These are phyloP conservation scores for Pseudogymnoascus sp. DNA, from an alignment of 2,329 filamentous ascomycete genomes.

Conservation along the genomic window DNA sequence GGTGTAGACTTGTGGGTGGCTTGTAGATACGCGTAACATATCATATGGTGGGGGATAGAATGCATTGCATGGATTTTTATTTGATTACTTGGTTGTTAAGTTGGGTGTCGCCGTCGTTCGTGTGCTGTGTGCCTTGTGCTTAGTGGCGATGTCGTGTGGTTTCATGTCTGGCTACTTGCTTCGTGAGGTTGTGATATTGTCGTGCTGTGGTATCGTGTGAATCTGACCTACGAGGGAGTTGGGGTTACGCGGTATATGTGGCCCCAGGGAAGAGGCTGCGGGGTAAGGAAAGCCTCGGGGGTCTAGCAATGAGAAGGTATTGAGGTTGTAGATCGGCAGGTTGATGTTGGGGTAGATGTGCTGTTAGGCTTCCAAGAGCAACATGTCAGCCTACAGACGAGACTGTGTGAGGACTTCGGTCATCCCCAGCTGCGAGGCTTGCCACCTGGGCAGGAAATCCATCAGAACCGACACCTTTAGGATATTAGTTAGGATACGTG, in stretches of 20 bases:
- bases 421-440: no score
- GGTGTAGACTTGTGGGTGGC: not conserved
- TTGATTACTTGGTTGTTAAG: not conserved
- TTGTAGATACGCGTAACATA: not conserved
- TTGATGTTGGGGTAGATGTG: not conserved
- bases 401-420: no score
- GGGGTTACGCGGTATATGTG: not conserved
- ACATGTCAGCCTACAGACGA: no score
- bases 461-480: no score
- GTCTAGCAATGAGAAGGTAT: no score
- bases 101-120: no score
- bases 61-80: not conserved
- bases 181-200: not conserved
- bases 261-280: not conserved
- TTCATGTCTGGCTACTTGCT: not conserved
- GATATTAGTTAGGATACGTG: no score
- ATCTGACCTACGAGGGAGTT: not conserved
- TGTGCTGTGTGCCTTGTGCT: no score
- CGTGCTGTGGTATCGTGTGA: not conserved
- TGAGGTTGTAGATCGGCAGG: not conserved
- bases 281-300: no score
- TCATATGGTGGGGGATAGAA: not conserved
- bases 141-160: not conserved
- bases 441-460: no score
- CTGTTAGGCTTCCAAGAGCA: not conserved